Evolutionary conservation across 371 early-diverging fungal genomes (phyloP).

Genomic region (Mucor sp.): DNA sequence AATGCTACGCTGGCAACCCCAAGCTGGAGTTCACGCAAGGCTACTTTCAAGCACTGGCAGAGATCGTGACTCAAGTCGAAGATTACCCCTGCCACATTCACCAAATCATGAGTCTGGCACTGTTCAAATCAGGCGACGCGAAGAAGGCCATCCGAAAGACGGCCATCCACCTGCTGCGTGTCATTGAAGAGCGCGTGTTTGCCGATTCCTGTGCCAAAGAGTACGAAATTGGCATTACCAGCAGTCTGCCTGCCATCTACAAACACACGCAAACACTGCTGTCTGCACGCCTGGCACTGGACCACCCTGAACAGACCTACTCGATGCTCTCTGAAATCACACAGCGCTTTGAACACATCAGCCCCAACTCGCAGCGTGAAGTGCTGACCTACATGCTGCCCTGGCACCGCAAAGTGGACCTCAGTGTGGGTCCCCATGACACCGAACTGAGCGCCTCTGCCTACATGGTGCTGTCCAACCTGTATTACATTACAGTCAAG

Average conservation of each 20-base stretch:
- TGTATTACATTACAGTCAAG: constrained; percentile 84
- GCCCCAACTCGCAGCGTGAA: constrained; percentile 62
- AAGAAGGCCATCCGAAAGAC: constrained; percentile 73
- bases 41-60: constrained; percentile 76
- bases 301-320: constrained; percentile 69
- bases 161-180: constrained; percentile 77
- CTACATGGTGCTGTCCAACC: constrained; percentile 75
- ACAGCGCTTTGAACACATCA: constrained; percentile 73
- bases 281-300: constrained; percentile 71
- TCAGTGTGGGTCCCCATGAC: constrained; percentile 52
- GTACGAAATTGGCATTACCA: constrained; percentile 74
- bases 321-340: constrained; percentile 81
- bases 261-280: constrained; percentile 76
- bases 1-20: constrained; percentile 76
- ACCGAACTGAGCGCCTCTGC: constrained; percentile 59
- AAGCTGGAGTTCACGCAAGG: constrained; percentile 66
- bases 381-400: constrained; percentile 80
- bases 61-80: constrained; percentile 60
- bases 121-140: constrained; percentile 83
- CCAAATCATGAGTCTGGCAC: constrained; percentile 73
- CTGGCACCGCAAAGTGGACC: constrained; percentile 84
- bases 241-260: constrained; percentile 81
- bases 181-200: constrained; percentile 71
- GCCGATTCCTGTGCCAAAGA: constrained; percentile 66
- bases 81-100: constrained; percentile 65